These are phyloP conservation scores for Yamadazyma laniorum DNA, from an alignment of 805 yeast genomes.

Conservation along the genomic window DNA sequence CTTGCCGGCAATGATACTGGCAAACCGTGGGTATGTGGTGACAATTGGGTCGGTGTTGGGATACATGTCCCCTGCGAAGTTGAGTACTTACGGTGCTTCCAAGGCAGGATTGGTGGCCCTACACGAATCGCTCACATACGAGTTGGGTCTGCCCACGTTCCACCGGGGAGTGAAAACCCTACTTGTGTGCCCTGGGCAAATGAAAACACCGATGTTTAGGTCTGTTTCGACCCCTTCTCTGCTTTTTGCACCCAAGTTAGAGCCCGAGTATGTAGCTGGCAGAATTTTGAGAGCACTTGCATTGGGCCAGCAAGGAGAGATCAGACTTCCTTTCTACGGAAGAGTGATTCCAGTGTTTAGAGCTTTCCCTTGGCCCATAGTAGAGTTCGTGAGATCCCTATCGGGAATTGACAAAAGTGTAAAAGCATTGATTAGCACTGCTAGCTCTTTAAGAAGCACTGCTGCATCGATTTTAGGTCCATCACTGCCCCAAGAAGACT, in stretches of 20 bases:
- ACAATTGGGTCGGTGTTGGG: constrained; percentile 86
- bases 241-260: constrained; percentile 78
- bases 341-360: constrained; percentile 70
- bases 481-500: neutral
- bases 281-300: constrained; percentile 55
- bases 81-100: constrained; percentile 85
- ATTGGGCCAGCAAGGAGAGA: constrained; percentile 63
- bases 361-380: constrained; percentile 69
- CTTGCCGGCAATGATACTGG: constrained; percentile 66
- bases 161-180: constrained; percentile 63
- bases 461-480: constrained; percentile 3
- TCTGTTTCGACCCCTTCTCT: constrained; percentile 73
- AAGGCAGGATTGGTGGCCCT: constrained; percentile 83
- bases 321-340: constrained; percentile 75
- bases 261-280: constrained; percentile 63
- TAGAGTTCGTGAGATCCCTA: constrained; percentile 48
- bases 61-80: constrained; percentile 75
- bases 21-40: constrained; percentile 69
- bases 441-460: constrained; percentile 6
- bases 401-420: constrained; percentile 68
- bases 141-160: constrained; percentile 53
- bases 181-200: constrained; percentile 84
- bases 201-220: constrained; percentile 70
- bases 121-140: constrained; percentile 78
- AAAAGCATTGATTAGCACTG: constrained; percentile 22